These are phyloP conservation scores for Kurtzmaniella quercitrusa DNA, from an alignment of 1,139 yeast species.

Conservation along the genomic window DNA sequence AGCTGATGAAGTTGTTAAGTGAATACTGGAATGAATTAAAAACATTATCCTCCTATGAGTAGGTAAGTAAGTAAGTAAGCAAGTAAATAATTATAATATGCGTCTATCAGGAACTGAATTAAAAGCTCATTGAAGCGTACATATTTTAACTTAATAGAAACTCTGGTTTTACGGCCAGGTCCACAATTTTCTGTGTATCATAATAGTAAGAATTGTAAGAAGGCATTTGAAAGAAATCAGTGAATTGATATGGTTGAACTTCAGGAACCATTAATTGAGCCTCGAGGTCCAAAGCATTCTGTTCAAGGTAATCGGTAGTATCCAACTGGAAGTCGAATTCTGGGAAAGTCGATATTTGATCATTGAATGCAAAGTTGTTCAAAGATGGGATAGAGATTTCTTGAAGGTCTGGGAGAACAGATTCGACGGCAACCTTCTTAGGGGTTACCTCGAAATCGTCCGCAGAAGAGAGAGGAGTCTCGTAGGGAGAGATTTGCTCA, in stretches of 20 bases:
- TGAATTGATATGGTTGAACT: background rate
- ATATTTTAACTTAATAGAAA: background rate
- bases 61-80: background rate
- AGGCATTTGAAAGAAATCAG: background rate
- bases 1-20: background rate
- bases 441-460: background rate
- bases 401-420: background rate
- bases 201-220: background rate
- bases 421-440: conserved; percentile 2
- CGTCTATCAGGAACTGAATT: background rate
- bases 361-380: background rate
- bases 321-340: background rate
- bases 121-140: background rate
- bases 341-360: background rate
- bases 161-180: background rate
- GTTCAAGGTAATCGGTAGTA: background rate
- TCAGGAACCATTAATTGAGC: background rate
- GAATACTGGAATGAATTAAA: too few species aligned
- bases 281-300: background rate
- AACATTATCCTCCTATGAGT: background rate
- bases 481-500: conserved; percentile 2
- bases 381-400: background rate
- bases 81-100: background rate
- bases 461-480: conserved; percentile 5
- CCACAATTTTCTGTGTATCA: background rate